Base-by-base conservation (phyloP, 106 monocot species). In the Acorus calamus region DNA sequence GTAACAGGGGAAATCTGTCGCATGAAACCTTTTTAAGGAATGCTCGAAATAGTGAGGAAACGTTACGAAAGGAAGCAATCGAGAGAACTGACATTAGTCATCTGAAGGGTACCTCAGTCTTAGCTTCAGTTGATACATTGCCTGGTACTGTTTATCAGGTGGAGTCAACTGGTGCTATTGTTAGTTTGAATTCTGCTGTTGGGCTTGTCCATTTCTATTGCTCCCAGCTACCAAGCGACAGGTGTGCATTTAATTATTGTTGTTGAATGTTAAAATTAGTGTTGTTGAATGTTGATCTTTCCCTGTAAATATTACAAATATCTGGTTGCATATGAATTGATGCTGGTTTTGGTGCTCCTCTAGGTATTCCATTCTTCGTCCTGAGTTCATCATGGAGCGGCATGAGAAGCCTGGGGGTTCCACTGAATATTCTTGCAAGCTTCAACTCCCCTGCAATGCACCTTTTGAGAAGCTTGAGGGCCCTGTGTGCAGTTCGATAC, bases 21-120 rank as follows among this genome's bases (percentile, higher is more conserved):
- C 96, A 98, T 79, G 91, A 98, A 72, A 75, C 91, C 7, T 98
- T 98, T 14, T 71, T 91, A 74, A 85, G 80, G 72, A 98, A 98
- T 87, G 96, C 96, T 63, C 82, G 91, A 8, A 98, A 83, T 61
- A 98, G 96, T 71, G 96, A 98, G 75, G 91, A 98, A 73, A 98
- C 96, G n/a, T 59, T 91, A 68, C 78, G 96, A 66, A 98, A 88
- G 65, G 96, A 91, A 73, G 96, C 96, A 57, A 87, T 98, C 64
- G 96, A 91, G 71, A 80, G 96, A 72, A 98, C 96, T 5, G 96
- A 98, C 88, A 77, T 98, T 12, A 98, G 91, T 80, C 91, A 88
- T 91, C 85, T 98, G 43, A 85, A 91, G 74, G 91, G 73, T 41
- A 79, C 68, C 64, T 71, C 82, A 61, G 79, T 46, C 42, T 44